Evolutionary conservation across 2,329 filamentous ascomycete genomes (phyloP).

Genomic region (Colletotrichum theobromicola): DNA sequence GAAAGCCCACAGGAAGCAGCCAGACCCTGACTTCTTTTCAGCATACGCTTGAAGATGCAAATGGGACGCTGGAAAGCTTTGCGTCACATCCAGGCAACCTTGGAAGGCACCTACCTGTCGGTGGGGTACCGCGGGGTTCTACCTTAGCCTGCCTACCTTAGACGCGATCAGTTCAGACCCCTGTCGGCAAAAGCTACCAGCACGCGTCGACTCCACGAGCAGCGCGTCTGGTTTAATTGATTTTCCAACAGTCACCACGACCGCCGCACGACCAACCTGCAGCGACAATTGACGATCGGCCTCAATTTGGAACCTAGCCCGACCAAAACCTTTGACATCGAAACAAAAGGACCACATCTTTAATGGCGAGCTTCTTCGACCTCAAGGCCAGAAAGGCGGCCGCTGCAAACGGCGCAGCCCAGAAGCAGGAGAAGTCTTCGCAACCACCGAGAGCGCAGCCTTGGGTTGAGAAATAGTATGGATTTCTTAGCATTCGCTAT

Average conservation of each 20-base stretch:
- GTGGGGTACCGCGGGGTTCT: constrained; percentile 10
- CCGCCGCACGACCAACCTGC: not conserved
- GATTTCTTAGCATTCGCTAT: not conserved
- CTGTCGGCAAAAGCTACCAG: not conserved
- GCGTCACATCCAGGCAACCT: not conserved
- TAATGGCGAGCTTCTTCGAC: constrained; percentile 93
- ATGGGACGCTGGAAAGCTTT: not conserved
- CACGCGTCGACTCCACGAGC: constrained; percentile 10
- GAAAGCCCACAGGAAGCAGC: not conserved
- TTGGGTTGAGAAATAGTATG: constrained; percentile 99
- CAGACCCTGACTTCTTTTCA: not conserved
- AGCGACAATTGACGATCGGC: not conserved
- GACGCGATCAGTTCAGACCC: not conserved
- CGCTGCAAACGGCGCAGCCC: constrained; percentile 66
- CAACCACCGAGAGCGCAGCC: constrained; percentile 75
- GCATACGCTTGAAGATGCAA: not conserved
- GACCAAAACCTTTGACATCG: not conserved
- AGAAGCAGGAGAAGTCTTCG: constrained; percentile 68
- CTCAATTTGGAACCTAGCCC: not conserved
- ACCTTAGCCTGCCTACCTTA: not conserved
- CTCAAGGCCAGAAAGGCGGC: constrained; percentile 88
- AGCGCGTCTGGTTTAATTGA: constrained; percentile 20
- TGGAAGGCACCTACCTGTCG: not conserved
- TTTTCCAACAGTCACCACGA: not conserved
- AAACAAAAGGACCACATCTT: not conserved